Conservation (phyloP, 139 green algal species). For the Closterium sp. region DNA sequence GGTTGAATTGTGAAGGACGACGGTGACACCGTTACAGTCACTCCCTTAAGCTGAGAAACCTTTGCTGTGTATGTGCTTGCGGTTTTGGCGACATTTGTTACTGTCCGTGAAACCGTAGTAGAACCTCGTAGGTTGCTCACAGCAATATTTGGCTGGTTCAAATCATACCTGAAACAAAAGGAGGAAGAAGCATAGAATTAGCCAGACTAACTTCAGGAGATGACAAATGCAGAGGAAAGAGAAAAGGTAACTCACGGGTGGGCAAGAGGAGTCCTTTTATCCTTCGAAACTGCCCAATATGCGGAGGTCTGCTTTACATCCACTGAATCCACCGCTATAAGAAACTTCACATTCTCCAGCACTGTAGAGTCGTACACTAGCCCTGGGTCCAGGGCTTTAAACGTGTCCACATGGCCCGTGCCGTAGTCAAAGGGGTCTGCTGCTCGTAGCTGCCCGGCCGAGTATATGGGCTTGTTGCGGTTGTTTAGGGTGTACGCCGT, state of each 20-base stretch:
- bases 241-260: neutral
- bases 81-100: neutral
- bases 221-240: no score
- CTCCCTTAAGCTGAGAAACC: neutral
- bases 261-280: neutral
- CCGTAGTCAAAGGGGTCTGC: neutral
- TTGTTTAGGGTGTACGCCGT: constrained; percentile 6
- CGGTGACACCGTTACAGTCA: neutral
- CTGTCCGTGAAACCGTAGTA: neutral
- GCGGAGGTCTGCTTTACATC: neutral
- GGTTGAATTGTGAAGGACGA: constrained; percentile 5
- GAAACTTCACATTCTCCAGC: neutral
- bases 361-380: constrained; percentile 3
- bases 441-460: neutral
- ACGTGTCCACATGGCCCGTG: neutral
- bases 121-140: neutral
- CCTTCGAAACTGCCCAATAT: neutral
- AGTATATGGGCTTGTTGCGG: neutral
- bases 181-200: no score
- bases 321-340: neutral
- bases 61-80: neutral
- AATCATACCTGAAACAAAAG: neutral
- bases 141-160: neutral
- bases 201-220: no score
- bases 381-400: neutral